A percentile compares a stretch with the other conserved stretches of the same genome.
Conservation (phyloP, 768 basidiomycete species). For the Arthromyces matolae region DNA sequence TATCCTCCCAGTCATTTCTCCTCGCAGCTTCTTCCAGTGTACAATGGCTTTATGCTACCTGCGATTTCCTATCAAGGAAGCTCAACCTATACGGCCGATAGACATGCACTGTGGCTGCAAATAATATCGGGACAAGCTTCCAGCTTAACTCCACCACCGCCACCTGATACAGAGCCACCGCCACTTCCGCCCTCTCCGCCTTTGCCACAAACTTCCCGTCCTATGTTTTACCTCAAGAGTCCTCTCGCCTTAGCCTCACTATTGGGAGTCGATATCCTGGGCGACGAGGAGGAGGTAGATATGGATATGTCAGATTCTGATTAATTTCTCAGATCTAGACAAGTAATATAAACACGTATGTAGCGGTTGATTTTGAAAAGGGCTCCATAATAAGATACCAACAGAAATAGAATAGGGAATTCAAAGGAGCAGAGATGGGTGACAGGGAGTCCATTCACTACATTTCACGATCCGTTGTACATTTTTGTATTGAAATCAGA, state of each 20-base stretch:
- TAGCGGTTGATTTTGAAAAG: too few species aligned
- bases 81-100: conserved; percentile 33
- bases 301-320: conserved; percentile 33
- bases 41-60: conserved; percentile 38
- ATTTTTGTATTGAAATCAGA: too few species aligned
- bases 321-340: too few species aligned
- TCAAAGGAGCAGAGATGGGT: too few species aligned
- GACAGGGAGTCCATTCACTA: too few species aligned
- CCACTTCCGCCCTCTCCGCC: conserved; percentile 19
- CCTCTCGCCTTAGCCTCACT: too few species aligned
- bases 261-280: not conserved
- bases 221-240: too few species aligned
- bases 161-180: conserved; percentile 10
- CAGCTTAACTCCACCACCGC: conserved; percentile 17
- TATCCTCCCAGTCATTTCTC: conserved; percentile 62
- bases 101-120: conserved; percentile 37
- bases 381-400: too few species aligned
- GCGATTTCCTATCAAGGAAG: conserved; percentile 22
- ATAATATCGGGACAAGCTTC: conserved; percentile 24
- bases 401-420: too few species aligned
- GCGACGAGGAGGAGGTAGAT: conserved; percentile 17
- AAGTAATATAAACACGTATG: too few species aligned
- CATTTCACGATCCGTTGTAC: too few species aligned
- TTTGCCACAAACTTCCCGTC: conserved; percentile 16
- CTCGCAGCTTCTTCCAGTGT: conserved; percentile 50